Evolutionary conservation across 2,329 filamentous ascomycete species (phyloP).

Genomic region (Ramularia collo-cygni): DNA sequence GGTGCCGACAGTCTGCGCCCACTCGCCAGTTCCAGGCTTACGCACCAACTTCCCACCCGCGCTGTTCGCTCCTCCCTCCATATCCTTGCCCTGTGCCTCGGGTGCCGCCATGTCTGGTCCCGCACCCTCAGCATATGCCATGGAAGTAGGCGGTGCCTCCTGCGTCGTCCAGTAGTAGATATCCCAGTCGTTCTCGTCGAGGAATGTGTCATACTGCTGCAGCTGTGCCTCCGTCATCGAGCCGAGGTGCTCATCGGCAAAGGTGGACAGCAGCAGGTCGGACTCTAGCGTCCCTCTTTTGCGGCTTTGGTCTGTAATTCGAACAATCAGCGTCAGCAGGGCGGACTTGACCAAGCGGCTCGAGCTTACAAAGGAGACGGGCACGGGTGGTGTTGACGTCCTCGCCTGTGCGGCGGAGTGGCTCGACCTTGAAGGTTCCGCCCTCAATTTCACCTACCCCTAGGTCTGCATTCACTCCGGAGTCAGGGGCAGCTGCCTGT

Average conservation of each 20-base stretch:
- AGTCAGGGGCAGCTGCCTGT: slow-evolving; percentile 44
- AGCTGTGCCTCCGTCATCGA: slow-evolving; percentile 69
- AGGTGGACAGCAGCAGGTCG: slow-evolving; percentile 92
- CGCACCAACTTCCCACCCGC: slow-evolving; percentile 38
- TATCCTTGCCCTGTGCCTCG: slow-evolving; percentile 39
- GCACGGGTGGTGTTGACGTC: slow-evolving; percentile 80
- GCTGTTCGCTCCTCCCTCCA: slow-evolving; percentile 13
- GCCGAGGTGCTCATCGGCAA: slow-evolving; percentile 71
- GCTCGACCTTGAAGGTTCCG: slow-evolving; percentile 79
- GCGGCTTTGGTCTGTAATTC: slow-evolving; percentile 73
- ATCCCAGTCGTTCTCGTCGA: slow-evolving; percentile 99
- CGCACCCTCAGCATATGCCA: slow-evolving; percentile 49
- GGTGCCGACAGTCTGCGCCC: slow-evolving; percentile 91
- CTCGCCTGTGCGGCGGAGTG: slow-evolving; percentile 77
- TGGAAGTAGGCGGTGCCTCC: slow-evolving; percentile 56
- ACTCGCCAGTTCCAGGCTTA: slow-evolving; percentile 64
- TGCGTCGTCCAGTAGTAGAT: slow-evolving; percentile 99
- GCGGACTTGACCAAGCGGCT: slow-evolving; percentile 4
- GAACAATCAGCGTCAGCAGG: slow-evolving; percentile 25
- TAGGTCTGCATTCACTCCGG: slow-evolving; percentile 56
- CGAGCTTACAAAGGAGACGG: slow-evolving; percentile 61
- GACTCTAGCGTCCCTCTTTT: slow-evolving; percentile 95
- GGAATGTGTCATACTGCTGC: slow-evolving; percentile 78
- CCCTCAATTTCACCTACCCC: slow-evolving; percentile 82
- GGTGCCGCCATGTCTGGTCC: slow-evolving; percentile 38